Conservation (phyloP, 495 filamentous ascomycete species). For the Penicillium cinerascens region DNA sequence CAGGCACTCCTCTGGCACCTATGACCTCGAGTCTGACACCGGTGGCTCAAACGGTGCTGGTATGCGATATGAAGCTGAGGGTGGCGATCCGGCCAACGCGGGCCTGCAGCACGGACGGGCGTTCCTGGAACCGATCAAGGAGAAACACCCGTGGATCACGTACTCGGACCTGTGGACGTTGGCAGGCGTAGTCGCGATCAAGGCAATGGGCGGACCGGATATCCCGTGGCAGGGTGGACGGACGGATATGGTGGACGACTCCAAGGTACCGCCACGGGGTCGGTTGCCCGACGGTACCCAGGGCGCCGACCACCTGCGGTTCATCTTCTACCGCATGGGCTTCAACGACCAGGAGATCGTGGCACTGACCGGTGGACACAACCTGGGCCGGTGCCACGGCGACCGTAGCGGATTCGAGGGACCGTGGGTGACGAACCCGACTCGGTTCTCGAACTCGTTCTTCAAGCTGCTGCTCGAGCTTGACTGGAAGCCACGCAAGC, state of each 20-base stretch:
- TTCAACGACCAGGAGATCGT: slow-evolving; percentile 64
- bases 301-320: slow-evolving; percentile 55
- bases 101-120: slow-evolving; percentile 60
- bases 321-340: slow-evolving; percentile 62
- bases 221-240: slow-evolving; percentile 53
- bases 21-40: slow-evolving; percentile 54
- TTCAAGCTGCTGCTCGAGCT: slow-evolving; percentile 53
- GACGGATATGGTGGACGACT: slow-evolving; percentile 56
- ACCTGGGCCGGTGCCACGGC: slow-evolving; percentile 56
- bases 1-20: slow-evolving; percentile 60
- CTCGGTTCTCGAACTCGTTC: slow-evolving; percentile 61
- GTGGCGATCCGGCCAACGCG: slow-evolving; percentile 61
- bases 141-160: slow-evolving; percentile 57
- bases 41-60: slow-evolving; percentile 62
- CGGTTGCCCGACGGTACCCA: slow-evolving; percentile 57
- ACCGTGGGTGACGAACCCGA: slow-evolving; percentile 62
- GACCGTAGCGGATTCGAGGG: slow-evolving; percentile 60
- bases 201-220: slow-evolving; percentile 55
- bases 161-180: slow-evolving; percentile 63
- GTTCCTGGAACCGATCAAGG: slow-evolving; percentile 59
- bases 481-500: slow-evolving; percentile 52
- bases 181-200: slow-evolving; percentile 55
- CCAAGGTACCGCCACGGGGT: slow-evolving; percentile 53
- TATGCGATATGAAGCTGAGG: slow-evolving; percentile 62
- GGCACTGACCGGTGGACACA: slow-evolving; percentile 58